Evolutionary conservation across 306 rosid genomes (phyloP).

Genomic region (Vicia sativa): DNA sequence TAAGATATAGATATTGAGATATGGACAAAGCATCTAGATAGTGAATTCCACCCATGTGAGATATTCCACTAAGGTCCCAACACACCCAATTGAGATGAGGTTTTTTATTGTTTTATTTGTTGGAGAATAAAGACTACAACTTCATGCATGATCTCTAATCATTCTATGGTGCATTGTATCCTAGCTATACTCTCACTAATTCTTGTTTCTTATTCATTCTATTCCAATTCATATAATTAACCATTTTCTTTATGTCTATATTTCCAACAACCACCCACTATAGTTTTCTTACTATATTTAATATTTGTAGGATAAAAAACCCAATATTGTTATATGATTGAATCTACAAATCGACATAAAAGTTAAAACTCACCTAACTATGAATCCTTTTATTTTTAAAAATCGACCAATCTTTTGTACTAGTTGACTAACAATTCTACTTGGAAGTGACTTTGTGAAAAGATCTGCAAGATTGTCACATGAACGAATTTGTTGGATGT

Average conservation of each 20-base stretch:
- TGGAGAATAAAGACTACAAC: conserved; percentile 44
- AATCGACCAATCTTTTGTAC: too few species aligned
- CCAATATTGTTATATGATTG: neutral
- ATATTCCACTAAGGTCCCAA: conserved; percentile 64
- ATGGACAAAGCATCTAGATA: conserved; percentile 49
- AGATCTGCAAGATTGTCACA: too few species aligned
- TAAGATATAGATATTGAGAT: neutral
- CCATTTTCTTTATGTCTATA: too few species aligned
- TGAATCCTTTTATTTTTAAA: too few species aligned
- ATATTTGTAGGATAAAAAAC: too few species aligned
- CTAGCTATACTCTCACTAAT: conserved; percentile 47
- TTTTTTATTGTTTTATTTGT: conserved; percentile 33
- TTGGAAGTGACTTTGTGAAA: too few species aligned
- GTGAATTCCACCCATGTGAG: conserved; percentile 55
- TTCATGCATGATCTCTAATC: conserved; percentile 31
- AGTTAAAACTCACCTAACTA: conserved; percentile 2
- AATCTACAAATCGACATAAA: neutral
- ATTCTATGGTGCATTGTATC: conserved; percentile 58
- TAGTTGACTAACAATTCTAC: too few species aligned
- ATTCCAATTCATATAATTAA: conserved; percentile 34
- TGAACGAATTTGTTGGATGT: too few species aligned
- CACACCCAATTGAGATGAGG: conserved; percentile 43
- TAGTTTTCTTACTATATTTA: too few species aligned
- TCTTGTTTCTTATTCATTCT: conserved; percentile 43
- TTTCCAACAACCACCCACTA: too few species aligned